Evolutionary conservation across 495 filamentous ascomycete genomes (phyloP).

Genomic region (Niebla homalea): DNA sequence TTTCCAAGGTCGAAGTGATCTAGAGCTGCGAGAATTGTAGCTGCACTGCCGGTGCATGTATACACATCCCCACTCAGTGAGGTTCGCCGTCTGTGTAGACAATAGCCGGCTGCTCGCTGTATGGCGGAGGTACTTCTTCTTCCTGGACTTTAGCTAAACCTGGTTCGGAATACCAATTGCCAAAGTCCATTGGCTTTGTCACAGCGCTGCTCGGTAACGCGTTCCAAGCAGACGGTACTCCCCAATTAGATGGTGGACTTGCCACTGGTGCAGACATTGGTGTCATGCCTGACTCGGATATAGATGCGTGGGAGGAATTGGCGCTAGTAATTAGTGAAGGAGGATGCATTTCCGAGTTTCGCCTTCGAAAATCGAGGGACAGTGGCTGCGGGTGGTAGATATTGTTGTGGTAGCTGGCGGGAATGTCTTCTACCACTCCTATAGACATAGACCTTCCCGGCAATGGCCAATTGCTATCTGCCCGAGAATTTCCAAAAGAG

Average conservation of each 20-base stretch:
- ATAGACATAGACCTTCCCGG: slow-evolving; percentile 16
- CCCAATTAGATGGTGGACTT: slow-evolving; percentile 13
- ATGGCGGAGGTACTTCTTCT: slow-evolving; percentile 14
- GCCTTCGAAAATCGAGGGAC: slow-evolving; percentile 11
- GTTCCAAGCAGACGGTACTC: slow-evolving; percentile 5
- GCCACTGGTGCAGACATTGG: slow-evolving; percentile 13
- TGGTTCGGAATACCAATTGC: slow-evolving; percentile 16
- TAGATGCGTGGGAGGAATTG: slow-evolving; percentile 14
- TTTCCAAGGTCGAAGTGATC: too few species aligned
- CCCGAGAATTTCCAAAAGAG: slow-evolving; percentile 11
- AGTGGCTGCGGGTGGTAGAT: slow-evolving; percentile 8
- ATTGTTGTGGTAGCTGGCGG: slow-evolving; percentile 8
- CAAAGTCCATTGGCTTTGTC: slow-evolving; percentile 15
- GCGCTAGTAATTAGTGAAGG: slow-evolving; percentile 16
- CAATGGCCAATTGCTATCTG: slow-evolving; percentile 11
- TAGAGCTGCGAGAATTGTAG: too few species aligned
- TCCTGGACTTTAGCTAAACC: slow-evolving; percentile 17
- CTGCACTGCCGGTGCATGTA: too few species aligned
- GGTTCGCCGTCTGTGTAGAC: slow-evolving; percentile 8
- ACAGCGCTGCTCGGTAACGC: slow-evolving; percentile 12
- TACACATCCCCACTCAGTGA: neutral
- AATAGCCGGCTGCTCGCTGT: slow-evolving; percentile 11
- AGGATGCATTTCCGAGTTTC: slow-evolving; percentile 16
- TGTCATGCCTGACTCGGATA: slow-evolving; percentile 11
- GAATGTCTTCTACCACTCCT: slow-evolving; percentile 14